Evolutionary conservation across 202 grass and related monocot genomes (phyloP).

Genomic region (Zizania palustris): DNA sequence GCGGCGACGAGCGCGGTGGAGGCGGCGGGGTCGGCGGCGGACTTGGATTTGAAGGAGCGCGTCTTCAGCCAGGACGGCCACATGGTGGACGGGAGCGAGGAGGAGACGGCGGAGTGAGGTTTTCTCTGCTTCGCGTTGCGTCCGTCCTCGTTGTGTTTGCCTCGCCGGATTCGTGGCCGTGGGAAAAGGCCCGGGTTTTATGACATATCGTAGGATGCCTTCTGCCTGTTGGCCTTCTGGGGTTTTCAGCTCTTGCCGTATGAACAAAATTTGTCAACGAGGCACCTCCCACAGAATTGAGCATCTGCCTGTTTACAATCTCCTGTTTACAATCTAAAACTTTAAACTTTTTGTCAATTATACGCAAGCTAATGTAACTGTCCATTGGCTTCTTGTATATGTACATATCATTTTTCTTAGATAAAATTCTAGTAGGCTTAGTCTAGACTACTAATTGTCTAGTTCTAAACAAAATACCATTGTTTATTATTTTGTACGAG

Average conservation of each 20-base stretch:
- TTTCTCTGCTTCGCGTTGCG: not conserved
- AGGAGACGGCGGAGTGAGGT: not conserved
- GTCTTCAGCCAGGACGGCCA: constrained; percentile 71
- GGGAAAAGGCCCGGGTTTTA: constrained; percentile 9
- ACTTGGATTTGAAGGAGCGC: constrained; percentile 20
- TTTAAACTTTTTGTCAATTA: not conserved
- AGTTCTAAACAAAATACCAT: too few relatives aligned
- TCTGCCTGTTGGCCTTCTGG: too few relatives aligned
- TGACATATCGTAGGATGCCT: not conserved
- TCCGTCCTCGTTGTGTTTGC: not conserved
- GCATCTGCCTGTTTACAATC: not conserved
- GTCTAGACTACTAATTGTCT: too few relatives aligned
- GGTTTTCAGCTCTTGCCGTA: not conserved
- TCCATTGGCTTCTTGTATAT: too few relatives aligned
- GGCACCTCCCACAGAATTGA: not conserved
- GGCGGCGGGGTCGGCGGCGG: not conserved
- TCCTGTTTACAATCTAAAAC: not conserved
- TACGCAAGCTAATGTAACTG: too few relatives aligned
- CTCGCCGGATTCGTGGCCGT: not conserved
- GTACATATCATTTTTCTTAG: too few relatives aligned
- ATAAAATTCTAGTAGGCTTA: not conserved
- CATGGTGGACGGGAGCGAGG: constrained; percentile 40
- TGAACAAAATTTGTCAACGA: not conserved
- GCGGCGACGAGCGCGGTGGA: constrained; percentile 34
- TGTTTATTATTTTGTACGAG: too few relatives aligned